phyloP scores from a whole-genome alignment of 257 asterid species.

The Orobanche coerulescens region DNA sequence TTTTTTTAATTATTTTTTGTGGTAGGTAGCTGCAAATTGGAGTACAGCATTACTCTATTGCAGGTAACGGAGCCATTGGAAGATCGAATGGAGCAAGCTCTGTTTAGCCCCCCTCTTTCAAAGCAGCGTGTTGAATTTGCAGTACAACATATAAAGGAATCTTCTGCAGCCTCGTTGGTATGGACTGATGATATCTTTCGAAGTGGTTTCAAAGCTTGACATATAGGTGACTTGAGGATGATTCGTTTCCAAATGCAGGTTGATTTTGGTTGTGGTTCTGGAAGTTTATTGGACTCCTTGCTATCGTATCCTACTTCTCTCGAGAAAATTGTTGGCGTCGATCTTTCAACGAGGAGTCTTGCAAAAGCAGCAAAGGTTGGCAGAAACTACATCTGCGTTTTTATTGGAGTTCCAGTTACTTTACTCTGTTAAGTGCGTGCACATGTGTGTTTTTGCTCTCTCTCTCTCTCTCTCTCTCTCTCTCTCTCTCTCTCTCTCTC shows the following conservation, averaged over 20 bases:
- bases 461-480: background rate
- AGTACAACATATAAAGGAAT: slow-evolving; percentile 57
- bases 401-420: background rate
- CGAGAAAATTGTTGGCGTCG: slow-evolving; percentile 80
- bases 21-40: slow-evolving; percentile 59
- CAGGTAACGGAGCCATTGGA: slow-evolving; percentile 75
- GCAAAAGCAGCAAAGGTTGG: slow-evolving; percentile 91
- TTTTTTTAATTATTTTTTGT: slow-evolving; percentile 1
- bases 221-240: slow-evolving; percentile 2
- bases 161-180: slow-evolving; percentile 75
- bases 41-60: slow-evolving; percentile 52
- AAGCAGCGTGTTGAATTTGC: slow-evolving; percentile 93
- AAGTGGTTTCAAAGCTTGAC: slow-evolving; percentile 15
- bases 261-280: slow-evolving; percentile 98
- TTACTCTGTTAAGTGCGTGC: background rate
- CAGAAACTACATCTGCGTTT: slow-evolving; percentile 1
- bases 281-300: slow-evolving; percentile 84
- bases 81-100: slow-evolving; percentile 96
- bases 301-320: slow-evolving; percentile 69
- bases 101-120: slow-evolving; percentile 80
- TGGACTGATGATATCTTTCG: slow-evolving; percentile 8
- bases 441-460: background rate
- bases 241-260: slow-evolving; percentile 44
- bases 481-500: slow-evolving; percentile 1
- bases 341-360: slow-evolving; percentile 63